Evolutionary conservation across 306 rosid genomes (phyloP), one percentile per base, ranked within the genome.

Genomic region (Acmispon strigosus): DNA sequence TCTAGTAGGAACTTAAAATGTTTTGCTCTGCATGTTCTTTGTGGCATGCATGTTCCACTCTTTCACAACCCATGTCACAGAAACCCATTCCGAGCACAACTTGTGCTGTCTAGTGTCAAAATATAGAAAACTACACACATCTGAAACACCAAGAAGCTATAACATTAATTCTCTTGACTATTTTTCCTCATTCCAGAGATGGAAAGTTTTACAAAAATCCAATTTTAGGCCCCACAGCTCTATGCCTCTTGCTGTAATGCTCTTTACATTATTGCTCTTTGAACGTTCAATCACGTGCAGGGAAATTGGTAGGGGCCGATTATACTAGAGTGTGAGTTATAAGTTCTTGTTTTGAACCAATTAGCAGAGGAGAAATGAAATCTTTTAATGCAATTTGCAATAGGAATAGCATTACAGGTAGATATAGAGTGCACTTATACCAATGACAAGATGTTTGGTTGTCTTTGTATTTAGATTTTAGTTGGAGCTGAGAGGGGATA

Each of bases 41-140:
- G 20, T 45, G 61, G 78, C 56, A 81, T 79, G 86, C 78, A 85
- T 78, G 81, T 77, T 83, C 73, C 83, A 70, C 24, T 80, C 76
- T 74, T 50, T 69, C 85, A 78, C 84, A 77, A 75, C 87, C 76
- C 73, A 50, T 88, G 80, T 87, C 85, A 70, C 71, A 73, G 78
- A 75, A 81, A 41, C 81, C 86, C 84, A 85, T 56, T 60, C 84
- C 79, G 6, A 62, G 47, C 72, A 80, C 75, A 47, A 62, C 76
- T 67, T 68, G 16, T 24, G 16, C 22, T 80, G 87, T 87, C 89
- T 52, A 19, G 53, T 74, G 79, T 68, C 10, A 9, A 58, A 51
- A 36, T 63, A 55, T 44, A 13, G 45, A 36, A 32, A 32, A 32
- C 24, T 0, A 27, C 13, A 64, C 29, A 22, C 17, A 41, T 77